Evolutionary conservation across 495 filamentous ascomycete genomes (phyloP).

Genomic region (Penicillium cinerascens): DNA sequence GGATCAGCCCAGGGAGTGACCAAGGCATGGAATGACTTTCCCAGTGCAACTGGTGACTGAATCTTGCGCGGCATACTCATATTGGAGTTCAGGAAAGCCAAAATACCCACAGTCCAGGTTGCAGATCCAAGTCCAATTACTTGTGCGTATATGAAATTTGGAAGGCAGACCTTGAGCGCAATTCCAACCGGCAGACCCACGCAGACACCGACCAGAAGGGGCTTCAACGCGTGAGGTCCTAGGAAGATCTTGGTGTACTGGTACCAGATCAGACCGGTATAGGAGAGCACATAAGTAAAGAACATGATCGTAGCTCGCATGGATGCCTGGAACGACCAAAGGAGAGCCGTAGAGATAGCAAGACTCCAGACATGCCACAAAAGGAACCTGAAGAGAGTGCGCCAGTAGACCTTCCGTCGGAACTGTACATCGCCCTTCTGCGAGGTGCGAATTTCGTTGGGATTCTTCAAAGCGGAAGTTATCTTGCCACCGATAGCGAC

Average conservation of each 20-base stretch:
- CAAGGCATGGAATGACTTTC: slow-evolving; percentile 41
- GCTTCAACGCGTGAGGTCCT: slow-evolving; percentile 51
- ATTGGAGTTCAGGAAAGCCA: slow-evolving; percentile 43
- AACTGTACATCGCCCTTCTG: slow-evolving; percentile 44
- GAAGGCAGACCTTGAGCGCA: slow-evolving; percentile 32
- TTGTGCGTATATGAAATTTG: slow-evolving; percentile 43
- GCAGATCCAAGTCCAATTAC: slow-evolving; percentile 49
- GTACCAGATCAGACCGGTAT: slow-evolving; percentile 57
- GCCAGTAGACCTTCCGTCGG: slow-evolving; percentile 54
- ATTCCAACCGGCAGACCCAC: slow-evolving; percentile 50
- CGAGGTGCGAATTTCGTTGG: slow-evolving; percentile 41
- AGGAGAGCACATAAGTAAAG: slow-evolving; percentile 50
- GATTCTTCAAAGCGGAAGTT: slow-evolving; percentile 27
- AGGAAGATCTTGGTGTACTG: slow-evolving; percentile 61
- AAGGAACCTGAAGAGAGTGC: slow-evolving; percentile 48
- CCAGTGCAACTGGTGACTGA: slow-evolving; percentile 36
- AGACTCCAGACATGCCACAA: slow-evolving; percentile 57
- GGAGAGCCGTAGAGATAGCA: slow-evolving; percentile 44
- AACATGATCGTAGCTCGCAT: slow-evolving; percentile 47
- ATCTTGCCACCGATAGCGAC: slow-evolving; percentile 41
- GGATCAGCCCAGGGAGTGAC: slow-evolving; percentile 44
- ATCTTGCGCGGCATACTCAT: slow-evolving; percentile 44
- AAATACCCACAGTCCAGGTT: slow-evolving; percentile 53
- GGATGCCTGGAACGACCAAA: slow-evolving; percentile 51
- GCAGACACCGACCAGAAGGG: slow-evolving; percentile 42